A percentile compares a stretch with the other conserved stretches of the same genome.
Evolutionary conservation across 768 basidiomycete species (phyloP).

Genomic region (Serendipita sp.): DNA sequence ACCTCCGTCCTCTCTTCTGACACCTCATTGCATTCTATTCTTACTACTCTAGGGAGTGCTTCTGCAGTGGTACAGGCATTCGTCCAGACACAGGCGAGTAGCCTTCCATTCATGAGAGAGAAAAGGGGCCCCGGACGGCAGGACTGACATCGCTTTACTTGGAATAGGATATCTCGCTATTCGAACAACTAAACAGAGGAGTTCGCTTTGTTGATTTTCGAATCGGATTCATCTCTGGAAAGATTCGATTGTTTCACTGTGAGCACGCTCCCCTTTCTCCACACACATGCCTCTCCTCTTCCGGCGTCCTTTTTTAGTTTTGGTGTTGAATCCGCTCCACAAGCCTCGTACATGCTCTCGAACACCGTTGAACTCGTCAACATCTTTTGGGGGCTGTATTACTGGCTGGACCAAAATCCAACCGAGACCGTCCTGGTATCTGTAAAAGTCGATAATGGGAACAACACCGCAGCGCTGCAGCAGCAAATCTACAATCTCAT

Average conservation of each 20-base stretch:
- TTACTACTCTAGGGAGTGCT: slow-evolving; percentile 7
- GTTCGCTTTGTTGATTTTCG: slow-evolving; percentile 16
- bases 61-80: neutral
- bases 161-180: slow-evolving; percentile 11
- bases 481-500: slow-evolving; percentile 27
- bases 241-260: slow-evolving; percentile 15
- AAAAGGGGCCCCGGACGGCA: neutral
- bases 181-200: slow-evolving; percentile 15
- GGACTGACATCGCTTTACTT: neutral
- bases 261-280: neutral
- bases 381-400: slow-evolving; percentile 35
- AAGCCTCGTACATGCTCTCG: slow-evolving; percentile 25
- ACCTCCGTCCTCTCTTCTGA: too few species aligned
- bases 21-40: neutral
- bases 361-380: slow-evolving; percentile 34
- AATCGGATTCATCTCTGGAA: slow-evolving; percentile 11
- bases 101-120: too few species aligned
- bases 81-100: neutral
- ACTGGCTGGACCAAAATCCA: slow-evolving; percentile 36
- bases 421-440: slow-evolving; percentile 37
- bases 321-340: neutral
- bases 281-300: neutral
- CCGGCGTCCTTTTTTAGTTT: neutral
- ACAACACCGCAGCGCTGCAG: slow-evolving; percentile 29
- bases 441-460: slow-evolving; percentile 33